Evolutionary conservation across 306 rosid genomes (phyloP), one percentile per base, ranked within the genome.

Genomic region (Castanea crenata): DNA sequence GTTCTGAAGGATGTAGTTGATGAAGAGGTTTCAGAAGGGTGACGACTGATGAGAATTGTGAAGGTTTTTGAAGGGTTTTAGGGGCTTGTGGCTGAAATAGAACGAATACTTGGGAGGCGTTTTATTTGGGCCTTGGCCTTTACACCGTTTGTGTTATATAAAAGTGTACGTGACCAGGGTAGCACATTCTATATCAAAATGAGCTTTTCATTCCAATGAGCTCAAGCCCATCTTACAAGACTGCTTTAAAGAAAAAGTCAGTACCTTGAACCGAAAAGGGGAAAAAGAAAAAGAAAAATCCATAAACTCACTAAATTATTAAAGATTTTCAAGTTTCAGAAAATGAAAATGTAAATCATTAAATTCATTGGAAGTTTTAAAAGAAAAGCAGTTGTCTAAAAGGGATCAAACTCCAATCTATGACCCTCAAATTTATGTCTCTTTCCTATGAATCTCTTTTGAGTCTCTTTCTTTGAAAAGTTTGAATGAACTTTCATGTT

Each of bases 401-500:
- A 82, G 74, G n/a, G 81, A 63, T 63, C 71, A 11, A n/a, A 56
- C 46, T 54, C 44, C 18, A 77, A 46, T 35, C n/a, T 8, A 57
- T 55, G 59, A 74, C 81, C 76, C 5, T 25, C 34, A 38, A 38
- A 38, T 25, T 25, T 63, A 18, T 6, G 20, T 67, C 52, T 67
- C 51, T 11, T 32, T 67, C 51, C 51, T 65, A 10, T 21, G 49
- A 16, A 84, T 71, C 73, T 52, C 19, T 54, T 34, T 41, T 4
- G 35, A 21, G 84, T 79, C 81, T 54, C 35, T 76, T 79, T 79
- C 81, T 69, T 76, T 58, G 34, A n/a, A 16, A 73, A 12, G 55
- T 58, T 55, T 46, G 55, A 21, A 55, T 55, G 58, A 73, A 35
- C 72, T 62, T 46, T 55, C 72, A 44, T 70, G 65, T 75, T 19